These are phyloP conservation scores for Ramalina peruviana DNA, from an alignment of 495 filamentous ascomycete species.

Conservation along the genomic window DNA sequence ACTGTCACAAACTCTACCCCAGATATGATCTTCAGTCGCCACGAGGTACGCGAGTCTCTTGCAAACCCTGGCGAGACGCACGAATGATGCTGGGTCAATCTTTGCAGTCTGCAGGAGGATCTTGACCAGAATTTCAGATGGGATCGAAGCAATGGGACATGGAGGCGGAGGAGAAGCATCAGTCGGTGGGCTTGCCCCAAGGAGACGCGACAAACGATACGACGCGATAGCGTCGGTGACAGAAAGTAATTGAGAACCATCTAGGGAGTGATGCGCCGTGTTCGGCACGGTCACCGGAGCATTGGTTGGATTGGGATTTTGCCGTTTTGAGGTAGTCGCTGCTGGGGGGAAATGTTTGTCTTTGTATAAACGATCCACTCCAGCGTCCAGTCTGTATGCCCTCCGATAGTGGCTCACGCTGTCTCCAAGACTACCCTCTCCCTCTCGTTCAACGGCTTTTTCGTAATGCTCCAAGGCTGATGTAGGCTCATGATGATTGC, in stretches of 20 bases:
- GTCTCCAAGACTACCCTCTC: slow-evolving; percentile 72
- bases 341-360: slow-evolving; percentile 75
- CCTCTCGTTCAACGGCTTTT: slow-evolving; percentile 76
- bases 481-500: slow-evolving; percentile 36
- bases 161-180: slow-evolving; percentile 55
- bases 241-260: slow-evolving; percentile 35
- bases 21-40: slow-evolving; percentile 73
- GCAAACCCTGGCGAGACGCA: slow-evolving; percentile 70
- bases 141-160: slow-evolving; percentile 64
- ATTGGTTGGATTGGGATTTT: slow-evolving; percentile 38
- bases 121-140: slow-evolving; percentile 69
- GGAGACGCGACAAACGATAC: slow-evolving; percentile 55
- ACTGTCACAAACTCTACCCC: slow-evolving; percentile 62
- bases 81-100: slow-evolving; percentile 65
- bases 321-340: slow-evolving; percentile 37
- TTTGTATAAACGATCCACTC: slow-evolving; percentile 73
- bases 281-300: slow-evolving; percentile 37
- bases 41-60: slow-evolving; percentile 78
- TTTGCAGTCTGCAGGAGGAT: slow-evolving; percentile 58
- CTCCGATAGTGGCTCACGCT: slow-evolving; percentile 80
- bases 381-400: slow-evolving; percentile 73
- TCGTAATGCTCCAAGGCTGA: slow-evolving; percentile 92
- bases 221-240: slow-evolving; percentile 58
- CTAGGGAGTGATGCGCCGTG: slow-evolving; percentile 42
- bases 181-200: slow-evolving; percentile 37